Evolutionary conservation across 352 stramenopile species (phyloP), one percentile per base, ranked within the genome.

Genomic region (Phytophthora cryptogea): DNA sequence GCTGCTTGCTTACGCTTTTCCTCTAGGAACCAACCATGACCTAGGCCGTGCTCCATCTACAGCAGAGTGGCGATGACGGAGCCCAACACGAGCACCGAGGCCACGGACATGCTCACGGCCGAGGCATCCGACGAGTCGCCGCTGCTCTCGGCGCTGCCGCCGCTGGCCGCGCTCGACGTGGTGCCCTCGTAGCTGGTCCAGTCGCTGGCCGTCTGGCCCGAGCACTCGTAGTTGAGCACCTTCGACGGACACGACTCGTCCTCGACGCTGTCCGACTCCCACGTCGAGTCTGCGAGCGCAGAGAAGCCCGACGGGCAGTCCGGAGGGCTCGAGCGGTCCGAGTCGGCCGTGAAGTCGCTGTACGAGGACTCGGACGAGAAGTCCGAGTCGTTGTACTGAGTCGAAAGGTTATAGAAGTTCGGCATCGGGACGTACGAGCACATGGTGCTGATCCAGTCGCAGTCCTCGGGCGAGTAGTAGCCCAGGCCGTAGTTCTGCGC

Each of bases 401-500:
- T 68, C 5, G 73, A 59, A 4, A 96, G 63, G 50, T 61, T 67
- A 28, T 92, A 55, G 69, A 78, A 94, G 52, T 90, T 90, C 13
- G 83, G 83, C 71, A 89, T 90, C 4, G 59, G 71, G 28, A 83
- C 85, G 65, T 88, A 95, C 94, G 59, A 8, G 59, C 61, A 56
- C 88, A 96, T 8, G 61, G 40, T 8, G 74, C 73, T n/a, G 55
- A 68, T 4, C 68, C 49, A 72, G 33, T 94, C 78, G 43, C 86
- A 96, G 33, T 83, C 59, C 10, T 74, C 72, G 0, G 86, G 86
- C 8, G 67, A 76, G 41, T 84, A 94, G 62, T 91, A 96, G 0
- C 88, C 88, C 5, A 95, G 46, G 6, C 88, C 88, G 37, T 94
- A 96, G 54, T 94, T 92, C 53, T 87, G 66, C 1, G 68, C 68